Percentiles rank a stretch among this genome's conserved stretches.
Evolutionary conservation across 805 yeast species (phyloP).

Genomic region (Barnettozyma botsteinii): DNA sequence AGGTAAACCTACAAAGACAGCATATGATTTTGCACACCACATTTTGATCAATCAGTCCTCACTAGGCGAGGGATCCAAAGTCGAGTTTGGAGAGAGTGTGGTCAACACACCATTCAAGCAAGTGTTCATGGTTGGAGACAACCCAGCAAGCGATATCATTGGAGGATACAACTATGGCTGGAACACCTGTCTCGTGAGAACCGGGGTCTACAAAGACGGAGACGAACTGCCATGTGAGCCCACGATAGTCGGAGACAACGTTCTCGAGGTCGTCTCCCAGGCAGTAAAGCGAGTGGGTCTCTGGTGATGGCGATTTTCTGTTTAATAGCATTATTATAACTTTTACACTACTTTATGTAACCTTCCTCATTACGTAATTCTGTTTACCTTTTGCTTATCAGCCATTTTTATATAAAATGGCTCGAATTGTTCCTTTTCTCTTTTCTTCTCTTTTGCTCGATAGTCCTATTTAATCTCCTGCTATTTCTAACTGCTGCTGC

Average conservation of each 20-base stretch:
- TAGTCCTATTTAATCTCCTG: too few relatives aligned
- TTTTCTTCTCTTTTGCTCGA: too few relatives aligned
- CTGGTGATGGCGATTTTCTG: conserved; percentile 5
- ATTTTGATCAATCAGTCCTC: conserved; percentile 39
- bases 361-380: background rate
- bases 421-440: background rate
- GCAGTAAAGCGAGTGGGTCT: conserved; percentile 19
- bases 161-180: conserved; percentile 90
- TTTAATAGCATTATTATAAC: too few relatives aligned
- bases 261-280: conserved; percentile 41
- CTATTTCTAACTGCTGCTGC: too few relatives aligned
- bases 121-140: conserved; percentile 97
- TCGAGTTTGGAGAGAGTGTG: conserved; percentile 20
- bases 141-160: conserved; percentile 85
- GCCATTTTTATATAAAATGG: background rate
- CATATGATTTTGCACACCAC: conserved; percentile 79
- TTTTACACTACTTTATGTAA: too few relatives aligned
- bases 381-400: background rate
- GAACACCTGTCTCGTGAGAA: conserved; percentile 76
- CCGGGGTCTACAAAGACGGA: conserved; percentile 77
- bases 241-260: conserved; percentile 44
- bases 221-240: conserved; percentile 43
- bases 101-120: conserved; percentile 39
- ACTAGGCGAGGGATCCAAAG: conserved; percentile 2
- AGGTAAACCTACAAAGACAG: conserved; percentile 78